phyloP scores from a whole-genome alignment of 2,329 filamentous ascomycete species.

The Dothistroma septosporum region DNA sequence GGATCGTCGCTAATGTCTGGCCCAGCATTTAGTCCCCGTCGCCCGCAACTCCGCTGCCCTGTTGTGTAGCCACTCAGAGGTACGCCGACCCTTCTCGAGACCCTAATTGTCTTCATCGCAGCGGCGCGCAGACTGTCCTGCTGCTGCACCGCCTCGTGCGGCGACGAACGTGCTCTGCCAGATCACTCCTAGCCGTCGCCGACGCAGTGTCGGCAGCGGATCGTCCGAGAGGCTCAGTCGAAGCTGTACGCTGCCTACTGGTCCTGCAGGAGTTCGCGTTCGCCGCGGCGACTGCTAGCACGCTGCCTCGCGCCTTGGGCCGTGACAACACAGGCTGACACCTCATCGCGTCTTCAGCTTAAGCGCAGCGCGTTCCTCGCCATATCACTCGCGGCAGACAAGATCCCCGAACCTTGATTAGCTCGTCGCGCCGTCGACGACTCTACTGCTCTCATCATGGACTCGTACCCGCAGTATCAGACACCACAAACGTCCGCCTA shows the following conservation, averaged over 20 bases:
- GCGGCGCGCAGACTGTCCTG: slow-evolving; percentile 3
- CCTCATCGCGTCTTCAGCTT: slow-evolving; percentile 19
- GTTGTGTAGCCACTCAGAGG: slow-evolving; percentile 21
- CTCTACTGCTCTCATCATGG: slow-evolving; percentile 38
- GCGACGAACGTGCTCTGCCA: slow-evolving; percentile 6
- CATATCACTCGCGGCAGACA: slow-evolving; percentile 9
- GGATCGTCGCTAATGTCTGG: slow-evolving; percentile 28
- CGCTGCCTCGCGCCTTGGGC: slow-evolving; percentile 17
- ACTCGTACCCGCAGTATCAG: slow-evolving; percentile 47
- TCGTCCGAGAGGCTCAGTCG: slow-evolving; percentile 16
- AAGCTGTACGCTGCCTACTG: slow-evolving; percentile 8
- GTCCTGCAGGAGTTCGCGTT: slow-evolving; percentile 13
- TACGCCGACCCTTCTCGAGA: slow-evolving; percentile 17
- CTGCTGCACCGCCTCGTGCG: slow-evolving; percentile 16
- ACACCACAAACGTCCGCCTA: slow-evolving; percentile 40
- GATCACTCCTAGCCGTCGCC: neutral
- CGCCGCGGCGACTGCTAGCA: slow-evolving; percentile 5
- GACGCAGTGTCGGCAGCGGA: slow-evolving; percentile 11
- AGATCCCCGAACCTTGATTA: slow-evolving; percentile 21
- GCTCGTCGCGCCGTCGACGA: slow-evolving; percentile 11
- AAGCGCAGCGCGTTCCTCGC: slow-evolving; percentile 11
- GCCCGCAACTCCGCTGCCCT: slow-evolving; percentile 14
- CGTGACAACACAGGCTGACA: slow-evolving; percentile 23
- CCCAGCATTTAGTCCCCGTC: slow-evolving; percentile 23
- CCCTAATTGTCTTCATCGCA: slow-evolving; percentile 13